A percentile compares a stretch with the other conserved stretches of the same genome.
Conservation (phyloP, 805 yeast genomes). For the Saccharomycopsis amapae region DNA sequence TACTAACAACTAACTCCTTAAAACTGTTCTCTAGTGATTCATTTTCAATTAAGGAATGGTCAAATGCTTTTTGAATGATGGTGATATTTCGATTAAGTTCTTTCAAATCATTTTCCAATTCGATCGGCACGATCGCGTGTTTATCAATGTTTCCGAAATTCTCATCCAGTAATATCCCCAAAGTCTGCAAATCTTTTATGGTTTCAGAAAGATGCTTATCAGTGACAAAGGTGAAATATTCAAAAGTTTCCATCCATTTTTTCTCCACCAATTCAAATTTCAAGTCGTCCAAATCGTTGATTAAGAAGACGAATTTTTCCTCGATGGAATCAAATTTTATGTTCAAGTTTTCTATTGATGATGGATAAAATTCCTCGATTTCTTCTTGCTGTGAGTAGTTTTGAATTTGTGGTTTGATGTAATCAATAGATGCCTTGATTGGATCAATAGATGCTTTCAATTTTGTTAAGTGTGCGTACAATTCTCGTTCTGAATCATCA, state of each 20-base stretch:
- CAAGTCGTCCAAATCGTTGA: constrained; percentile 35
- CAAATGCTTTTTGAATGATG: constrained; percentile 7
- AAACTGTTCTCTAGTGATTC: background rate
- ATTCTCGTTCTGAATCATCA: constrained; percentile 15
- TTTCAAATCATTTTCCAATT: constrained; percentile 14
- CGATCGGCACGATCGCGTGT: constrained; percentile 16
- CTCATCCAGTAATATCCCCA: constrained; percentile 8
- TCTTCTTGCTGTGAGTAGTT: constrained; percentile 25
- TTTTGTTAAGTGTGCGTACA: constrained; percentile 27
- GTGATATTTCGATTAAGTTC: background rate
- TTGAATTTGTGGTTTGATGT: constrained; percentile 30
- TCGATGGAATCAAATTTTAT: constrained; percentile 35
- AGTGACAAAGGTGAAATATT: constrained; percentile 31
- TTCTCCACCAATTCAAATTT: constrained; percentile 42
- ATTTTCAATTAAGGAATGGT: constrained; percentile 2
- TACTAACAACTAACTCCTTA: background rate
- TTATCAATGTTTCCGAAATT: constrained; percentile 1
- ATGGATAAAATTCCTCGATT: constrained; percentile 20
- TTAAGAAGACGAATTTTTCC: constrained; percentile 36
- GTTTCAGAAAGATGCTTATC: constrained; percentile 2
- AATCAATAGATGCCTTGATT: constrained; percentile 31
- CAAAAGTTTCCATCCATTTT: constrained; percentile 51
- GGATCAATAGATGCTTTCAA: constrained; percentile 30
- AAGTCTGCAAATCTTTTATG: background rate
- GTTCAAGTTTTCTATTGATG: constrained; percentile 27